Evolutionary conservation across 176 grass and related monocot genomes (phyloP).

Genomic region (Phragmites australis): DNA sequence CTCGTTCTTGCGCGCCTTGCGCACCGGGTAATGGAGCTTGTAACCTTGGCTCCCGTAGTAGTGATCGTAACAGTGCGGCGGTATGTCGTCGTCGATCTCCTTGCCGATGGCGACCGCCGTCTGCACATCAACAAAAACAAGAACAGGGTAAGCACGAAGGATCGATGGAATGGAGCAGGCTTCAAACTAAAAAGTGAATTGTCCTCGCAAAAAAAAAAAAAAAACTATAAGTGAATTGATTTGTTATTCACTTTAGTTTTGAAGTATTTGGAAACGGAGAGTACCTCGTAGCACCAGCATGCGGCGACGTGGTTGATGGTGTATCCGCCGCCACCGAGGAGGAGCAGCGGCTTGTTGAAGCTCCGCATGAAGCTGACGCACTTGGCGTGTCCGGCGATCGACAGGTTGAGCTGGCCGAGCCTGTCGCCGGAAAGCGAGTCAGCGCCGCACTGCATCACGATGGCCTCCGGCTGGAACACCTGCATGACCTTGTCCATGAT

Average conservation of each 20-base stretch:
- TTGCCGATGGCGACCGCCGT: slow-evolving; percentile 36
- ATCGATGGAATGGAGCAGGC: too few species aligned
- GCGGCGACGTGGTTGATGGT: slow-evolving; percentile 73
- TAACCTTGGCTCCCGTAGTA: slow-evolving; percentile 15
- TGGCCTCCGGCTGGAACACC: slow-evolving; percentile 21
- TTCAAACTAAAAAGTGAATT: too few species aligned
- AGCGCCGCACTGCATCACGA: slow-evolving; percentile 48
- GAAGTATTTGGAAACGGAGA: not conserved
- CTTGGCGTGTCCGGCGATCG: slow-evolving; percentile 51
- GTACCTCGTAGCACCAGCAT: slow-evolving; percentile 88
- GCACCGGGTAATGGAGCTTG: slow-evolving; percentile 34
- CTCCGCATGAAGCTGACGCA: slow-evolving; percentile 21
- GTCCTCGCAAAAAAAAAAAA: too few species aligned
- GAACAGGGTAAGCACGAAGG: not conserved
- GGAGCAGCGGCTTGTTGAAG: slow-evolving; percentile 48
- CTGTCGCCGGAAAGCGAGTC: slow-evolving; percentile 53
- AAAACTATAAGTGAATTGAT: not conserved
- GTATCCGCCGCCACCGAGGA: slow-evolving; percentile 85
- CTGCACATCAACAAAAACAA: not conserved
- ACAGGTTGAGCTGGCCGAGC: slow-evolving; percentile 57
- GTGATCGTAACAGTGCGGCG: not conserved
- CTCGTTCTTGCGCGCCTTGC: slow-evolving; percentile 7
- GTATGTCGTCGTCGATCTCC: slow-evolving; percentile 51
- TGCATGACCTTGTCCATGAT: not conserved
- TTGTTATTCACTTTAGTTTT: not conserved